These are phyloP conservation scores for Phytopythium montanum DNA, from an alignment of 352 stramenopile species.

Conservation along the genomic window DNA sequence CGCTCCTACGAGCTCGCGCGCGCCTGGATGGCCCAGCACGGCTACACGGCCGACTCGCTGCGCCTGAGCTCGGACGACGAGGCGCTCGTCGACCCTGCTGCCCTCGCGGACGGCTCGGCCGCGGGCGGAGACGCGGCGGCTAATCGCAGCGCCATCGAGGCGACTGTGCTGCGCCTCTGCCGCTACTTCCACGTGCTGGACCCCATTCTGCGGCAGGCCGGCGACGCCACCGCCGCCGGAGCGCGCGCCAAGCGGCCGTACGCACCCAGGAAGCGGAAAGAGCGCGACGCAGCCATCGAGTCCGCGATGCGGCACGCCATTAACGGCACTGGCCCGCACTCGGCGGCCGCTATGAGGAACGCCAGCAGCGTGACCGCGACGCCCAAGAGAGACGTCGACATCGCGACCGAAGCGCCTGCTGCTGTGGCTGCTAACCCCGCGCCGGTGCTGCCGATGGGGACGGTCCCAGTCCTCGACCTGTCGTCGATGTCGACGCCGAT, in stretches of 20 bases:
- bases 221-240: slow-evolving; percentile 19
- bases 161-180: slow-evolving; percentile 56
- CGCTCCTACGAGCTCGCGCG: slow-evolving; percentile 52
- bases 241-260: slow-evolving; percentile 24
- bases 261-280: slow-evolving; percentile 12
- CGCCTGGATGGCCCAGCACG: slow-evolving; percentile 46
- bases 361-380: too few relatives aligned
- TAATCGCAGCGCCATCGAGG: slow-evolving; percentile 26
- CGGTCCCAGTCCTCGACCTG: slow-evolving; percentile 1
- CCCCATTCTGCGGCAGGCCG: slow-evolving; percentile 42
- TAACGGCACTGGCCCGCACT: neutral
- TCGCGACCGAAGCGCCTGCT: neutral
- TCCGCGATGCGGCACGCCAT: neutral
- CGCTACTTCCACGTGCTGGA: slow-evolving; percentile 70
- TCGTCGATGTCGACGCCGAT: slow-evolving; percentile 2
- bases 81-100: neutral
- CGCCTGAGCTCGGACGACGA: slow-evolving; percentile 15
- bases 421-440: neutral
- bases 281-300: slow-evolving; percentile 1
- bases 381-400: neutral
- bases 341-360: too few relatives aligned
- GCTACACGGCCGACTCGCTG: slow-evolving; percentile 27
- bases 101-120: neutral
- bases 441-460: neutral
- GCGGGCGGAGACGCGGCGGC: neutral